These are phyloP conservation scores for Globisporangium emineosum DNA, from an alignment of 352 stramenopile species.

Conservation along the genomic window DNA sequence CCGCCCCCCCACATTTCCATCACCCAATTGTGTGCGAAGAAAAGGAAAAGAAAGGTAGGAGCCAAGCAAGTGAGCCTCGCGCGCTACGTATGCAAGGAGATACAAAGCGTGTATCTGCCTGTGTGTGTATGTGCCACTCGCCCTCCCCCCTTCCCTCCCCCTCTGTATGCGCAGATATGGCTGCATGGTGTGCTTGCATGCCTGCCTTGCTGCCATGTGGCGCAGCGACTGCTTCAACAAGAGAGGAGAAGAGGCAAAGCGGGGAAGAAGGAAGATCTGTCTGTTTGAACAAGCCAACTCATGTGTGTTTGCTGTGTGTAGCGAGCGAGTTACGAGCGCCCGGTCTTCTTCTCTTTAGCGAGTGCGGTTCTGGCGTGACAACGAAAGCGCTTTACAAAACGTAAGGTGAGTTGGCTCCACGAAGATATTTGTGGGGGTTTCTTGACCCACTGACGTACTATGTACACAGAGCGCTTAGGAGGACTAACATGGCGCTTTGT, in stretches of 20 bases:
- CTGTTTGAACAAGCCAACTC: neutral
- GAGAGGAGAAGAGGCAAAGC: neutral
- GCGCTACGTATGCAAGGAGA: neutral
- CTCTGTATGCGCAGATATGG: neutral
- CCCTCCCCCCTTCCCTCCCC: too few species aligned
- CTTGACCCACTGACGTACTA: neutral
- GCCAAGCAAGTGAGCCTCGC: too few species aligned
- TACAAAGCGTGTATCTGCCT: neutral
- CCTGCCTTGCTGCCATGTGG: constrained; percentile 2
- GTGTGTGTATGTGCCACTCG: neutral
- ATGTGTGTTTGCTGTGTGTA: neutral
- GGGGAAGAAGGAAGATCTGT: neutral
- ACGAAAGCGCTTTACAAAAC: constrained; percentile 3
- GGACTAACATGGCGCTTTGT: neutral
- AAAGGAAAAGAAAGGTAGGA: constrained; percentile 14
- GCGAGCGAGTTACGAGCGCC: constrained; percentile 7
- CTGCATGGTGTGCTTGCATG: neutral
- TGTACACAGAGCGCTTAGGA: neutral
- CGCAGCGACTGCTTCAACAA: constrained; percentile 6
- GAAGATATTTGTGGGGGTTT: neutral
- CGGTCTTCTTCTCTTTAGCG: constrained; percentile 11
- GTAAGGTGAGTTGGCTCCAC: neutral
- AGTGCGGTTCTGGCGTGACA: constrained; percentile 8
- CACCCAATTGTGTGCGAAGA: constrained; percentile 9
- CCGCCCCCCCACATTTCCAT: constrained; percentile 2